Conservation (phyloP, 768 basidiomycete genomes). For the Pulveroboletus sp. region DNA sequence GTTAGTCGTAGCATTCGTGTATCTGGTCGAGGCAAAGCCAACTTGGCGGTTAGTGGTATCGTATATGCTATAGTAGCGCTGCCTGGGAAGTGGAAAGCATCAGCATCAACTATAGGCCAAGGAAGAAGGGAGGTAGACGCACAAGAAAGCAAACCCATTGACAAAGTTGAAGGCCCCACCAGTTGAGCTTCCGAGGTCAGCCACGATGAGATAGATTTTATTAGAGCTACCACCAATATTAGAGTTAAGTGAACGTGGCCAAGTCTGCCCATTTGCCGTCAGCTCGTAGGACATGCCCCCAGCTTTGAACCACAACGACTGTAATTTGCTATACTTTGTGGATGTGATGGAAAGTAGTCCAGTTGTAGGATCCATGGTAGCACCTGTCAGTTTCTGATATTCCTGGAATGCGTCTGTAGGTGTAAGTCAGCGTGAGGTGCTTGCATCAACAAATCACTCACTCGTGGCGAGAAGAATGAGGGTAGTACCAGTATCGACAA, state of each 20-base stretch:
- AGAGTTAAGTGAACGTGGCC: constrained; percentile 16
- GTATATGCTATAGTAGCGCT: constrained; percentile 37
- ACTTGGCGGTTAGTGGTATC: constrained; percentile 22
- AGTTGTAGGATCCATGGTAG: constrained; percentile 16
- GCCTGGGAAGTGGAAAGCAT: constrained; percentile 1
- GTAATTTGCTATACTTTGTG: constrained; percentile 18
- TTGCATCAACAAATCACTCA: neutral
- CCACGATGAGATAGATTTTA: constrained; percentile 23
- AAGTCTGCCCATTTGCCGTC: constrained; percentile 14
- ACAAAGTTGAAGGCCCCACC: constrained; percentile 14
- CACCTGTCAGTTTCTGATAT: constrained; percentile 9
- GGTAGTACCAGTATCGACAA: constrained; percentile 32
- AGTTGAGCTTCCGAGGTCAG: constrained; percentile 5
- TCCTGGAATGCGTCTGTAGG: constrained; percentile 14
- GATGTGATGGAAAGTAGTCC: constrained; percentile 25
- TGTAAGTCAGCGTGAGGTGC: neutral
- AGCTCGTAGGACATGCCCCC: constrained; percentile 11
- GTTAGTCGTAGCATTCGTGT: too few relatives aligned
- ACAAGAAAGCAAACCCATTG: constrained; percentile 14
- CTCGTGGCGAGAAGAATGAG: constrained; percentile 18
- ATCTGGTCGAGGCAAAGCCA: constrained; percentile 32
- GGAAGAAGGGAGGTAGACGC: neutral
- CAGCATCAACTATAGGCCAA: neutral
- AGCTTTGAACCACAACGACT: constrained; percentile 14
- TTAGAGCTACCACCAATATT: constrained; percentile 18